Conservation (phyloP, 768 basidiomycete genomes). For the Boletus subparvulus region DNA sequence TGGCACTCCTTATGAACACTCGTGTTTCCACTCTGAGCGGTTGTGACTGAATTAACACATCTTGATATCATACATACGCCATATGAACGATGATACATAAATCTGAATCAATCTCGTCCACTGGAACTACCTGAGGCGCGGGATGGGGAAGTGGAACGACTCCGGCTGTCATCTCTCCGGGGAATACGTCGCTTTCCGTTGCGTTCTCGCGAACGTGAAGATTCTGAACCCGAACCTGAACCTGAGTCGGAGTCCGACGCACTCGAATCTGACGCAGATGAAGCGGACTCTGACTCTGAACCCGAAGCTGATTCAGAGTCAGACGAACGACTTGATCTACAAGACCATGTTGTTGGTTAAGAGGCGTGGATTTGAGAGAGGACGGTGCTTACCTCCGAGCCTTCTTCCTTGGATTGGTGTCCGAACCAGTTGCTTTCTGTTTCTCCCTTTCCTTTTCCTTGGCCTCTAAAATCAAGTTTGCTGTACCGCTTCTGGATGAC, state of each 20-base stretch:
- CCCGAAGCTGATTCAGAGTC: constrained; percentile 20
- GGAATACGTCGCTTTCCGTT: constrained; percentile 41
- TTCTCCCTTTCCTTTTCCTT: constrained; percentile 76
- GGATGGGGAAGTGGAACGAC: constrained; percentile 24
- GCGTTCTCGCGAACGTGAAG: constrained; percentile 46
- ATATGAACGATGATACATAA: constrained; percentile 7
- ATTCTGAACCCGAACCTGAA: constrained; percentile 44
- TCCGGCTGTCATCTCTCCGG: constrained; percentile 20
- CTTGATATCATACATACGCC: constrained; percentile 14
- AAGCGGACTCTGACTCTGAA: constrained; percentile 30
- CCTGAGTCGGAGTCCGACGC: constrained; percentile 43
- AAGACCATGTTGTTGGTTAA: neutral
- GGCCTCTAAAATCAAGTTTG: constrained; percentile 77
- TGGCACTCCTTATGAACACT: constrained; percentile 91
- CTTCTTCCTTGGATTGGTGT: constrained; percentile 36
- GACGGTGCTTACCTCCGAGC: constrained; percentile 42
- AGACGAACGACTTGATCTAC: constrained; percentile 36
- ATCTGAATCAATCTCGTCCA: constrained; percentile 13
- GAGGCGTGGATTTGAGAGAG: neutral
- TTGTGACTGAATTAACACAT: constrained; percentile 19
- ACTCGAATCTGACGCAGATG: constrained; percentile 40
- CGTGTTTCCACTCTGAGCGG: constrained; percentile 47
- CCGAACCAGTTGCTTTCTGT: constrained; percentile 28
- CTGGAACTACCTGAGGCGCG: constrained; percentile 16
- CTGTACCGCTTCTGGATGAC: constrained; percentile 63